Percentiles rank a stretch among this genome's conserved stretches.
phyloP scores from a whole-genome alignment of 2,329 filamentous ascomycete genomes.

The Colletotrichum chlorophyti region DNA sequence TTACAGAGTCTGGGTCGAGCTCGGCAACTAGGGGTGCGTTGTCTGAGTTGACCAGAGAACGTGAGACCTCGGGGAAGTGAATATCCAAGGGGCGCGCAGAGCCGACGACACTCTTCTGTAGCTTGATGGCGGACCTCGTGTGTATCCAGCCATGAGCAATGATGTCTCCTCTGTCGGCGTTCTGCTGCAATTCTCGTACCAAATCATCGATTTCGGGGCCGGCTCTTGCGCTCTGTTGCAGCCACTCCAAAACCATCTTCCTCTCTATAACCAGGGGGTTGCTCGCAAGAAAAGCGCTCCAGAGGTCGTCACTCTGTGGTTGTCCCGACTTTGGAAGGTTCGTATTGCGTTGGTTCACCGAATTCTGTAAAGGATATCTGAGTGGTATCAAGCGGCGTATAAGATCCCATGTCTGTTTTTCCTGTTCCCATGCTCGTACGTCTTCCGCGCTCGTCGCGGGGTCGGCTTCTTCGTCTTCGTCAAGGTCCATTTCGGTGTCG shows the following conservation, averaged over 20 bases:
- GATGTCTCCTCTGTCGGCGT: conserved; percentile 79
- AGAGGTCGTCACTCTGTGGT: not conserved
- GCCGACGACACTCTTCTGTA: conserved; percentile 76
- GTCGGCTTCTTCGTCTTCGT: conserved; percentile 51
- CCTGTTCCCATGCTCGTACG: conserved; percentile 72
- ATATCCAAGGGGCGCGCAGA: conserved; percentile 58
- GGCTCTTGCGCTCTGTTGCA: conserved; percentile 78
- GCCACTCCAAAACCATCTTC: conserved; percentile 82
- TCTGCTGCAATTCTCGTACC: conserved; percentile 76
- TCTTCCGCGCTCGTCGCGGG: conserved; percentile 48
- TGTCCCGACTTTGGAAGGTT: not conserved
- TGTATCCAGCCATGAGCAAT: conserved; percentile 92
- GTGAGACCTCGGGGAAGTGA: conserved; percentile 61
- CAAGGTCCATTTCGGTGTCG: conserved; percentile 62
- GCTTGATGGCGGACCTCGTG: conserved; percentile 88
- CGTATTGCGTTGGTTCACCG: conserved; percentile 1
- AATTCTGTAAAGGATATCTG: conserved; percentile 57
- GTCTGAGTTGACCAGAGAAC: conserved; percentile 63
- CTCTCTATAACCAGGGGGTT: conserved; percentile 80
- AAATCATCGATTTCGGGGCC: conserved; percentile 77
- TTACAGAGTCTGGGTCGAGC: conserved; percentile 89
- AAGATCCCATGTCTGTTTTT: conserved; percentile 91
- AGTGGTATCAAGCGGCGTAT: conserved; percentile 76
- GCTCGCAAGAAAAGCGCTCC: conserved; percentile 72
- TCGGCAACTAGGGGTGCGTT: conserved; percentile 79